Percentiles rank a stretch among this genome's conserved stretches.
These are phyloP conservation scores for Filosporella fistucella DNA, from an alignment of 495 filamentous ascomycete genomes.

Conservation along the genomic window DNA sequence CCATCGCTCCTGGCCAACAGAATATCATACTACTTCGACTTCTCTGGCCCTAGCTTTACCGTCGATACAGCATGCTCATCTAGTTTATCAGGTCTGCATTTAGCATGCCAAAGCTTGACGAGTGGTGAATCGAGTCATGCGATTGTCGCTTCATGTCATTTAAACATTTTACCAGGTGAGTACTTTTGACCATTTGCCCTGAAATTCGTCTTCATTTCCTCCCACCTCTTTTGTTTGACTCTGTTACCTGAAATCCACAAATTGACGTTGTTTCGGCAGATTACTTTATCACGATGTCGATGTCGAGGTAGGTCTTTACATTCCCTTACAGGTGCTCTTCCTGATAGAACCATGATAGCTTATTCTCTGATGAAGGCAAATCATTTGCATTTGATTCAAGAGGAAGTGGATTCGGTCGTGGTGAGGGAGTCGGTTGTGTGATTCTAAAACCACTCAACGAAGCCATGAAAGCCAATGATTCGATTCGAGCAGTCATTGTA, in stretches of 20 bases:
- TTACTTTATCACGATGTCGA: conserved; percentile 42
- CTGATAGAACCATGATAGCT: neutral
- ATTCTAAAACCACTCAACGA: conserved; percentile 56
- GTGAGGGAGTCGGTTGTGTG: conserved; percentile 54
- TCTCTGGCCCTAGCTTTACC: conserved; percentile 59
- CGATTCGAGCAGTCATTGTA: conserved; percentile 58
- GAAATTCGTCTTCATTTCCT: too few relatives aligned
- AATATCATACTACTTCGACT: conserved; percentile 51
- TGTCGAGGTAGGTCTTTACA: conserved; percentile 19
- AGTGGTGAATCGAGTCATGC: conserved; percentile 39
- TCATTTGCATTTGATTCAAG: conserved; percentile 57
- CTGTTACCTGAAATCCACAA: too few relatives aligned
- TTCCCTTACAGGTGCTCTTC: neutral
- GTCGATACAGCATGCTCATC: conserved; percentile 91
- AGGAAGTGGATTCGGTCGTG: conserved; percentile 64
- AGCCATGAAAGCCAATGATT: conserved; percentile 48
- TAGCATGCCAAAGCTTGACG: conserved; percentile 79
- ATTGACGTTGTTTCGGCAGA: too few relatives aligned
- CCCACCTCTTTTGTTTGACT: too few relatives aligned
- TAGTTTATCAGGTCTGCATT: conserved; percentile 54
- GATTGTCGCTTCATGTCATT: conserved; percentile 7
- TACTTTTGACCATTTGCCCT: too few relatives aligned
- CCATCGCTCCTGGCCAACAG: conserved; percentile 57
- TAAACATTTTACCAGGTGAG: conserved; percentile 14
- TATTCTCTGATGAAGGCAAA: conserved; percentile 30